These are phyloP conservation scores for Sclerotinia minor DNA, from an alignment of 2,329 filamentous ascomycete species.

Conservation along the genomic window DNA sequence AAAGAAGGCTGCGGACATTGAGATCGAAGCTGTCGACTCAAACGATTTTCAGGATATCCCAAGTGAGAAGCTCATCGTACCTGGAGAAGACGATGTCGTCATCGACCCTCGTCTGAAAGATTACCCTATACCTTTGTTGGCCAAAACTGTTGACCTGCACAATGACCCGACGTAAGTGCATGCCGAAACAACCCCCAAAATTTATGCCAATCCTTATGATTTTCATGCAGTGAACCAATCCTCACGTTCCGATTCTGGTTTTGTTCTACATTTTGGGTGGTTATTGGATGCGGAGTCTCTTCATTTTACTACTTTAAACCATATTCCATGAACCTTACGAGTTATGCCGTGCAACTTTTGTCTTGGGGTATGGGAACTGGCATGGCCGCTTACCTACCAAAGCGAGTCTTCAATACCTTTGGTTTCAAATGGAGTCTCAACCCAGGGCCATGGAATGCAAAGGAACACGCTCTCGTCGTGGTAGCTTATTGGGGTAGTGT, in stretches of 20 bases:
- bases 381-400: slow-evolving; percentile 39
- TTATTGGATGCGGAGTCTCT: slow-evolving; percentile 39
- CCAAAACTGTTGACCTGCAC: slow-evolving; percentile 42
- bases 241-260: slow-evolving; percentile 43
- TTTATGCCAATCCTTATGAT: not conserved
- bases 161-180: slow-evolving; percentile 39
- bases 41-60: slow-evolving; percentile 11
- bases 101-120: slow-evolving; percentile 41
- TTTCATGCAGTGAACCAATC: slow-evolving; percentile 37
- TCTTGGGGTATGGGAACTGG: slow-evolving; percentile 41
- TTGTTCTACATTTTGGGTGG: slow-evolving; percentile 41
- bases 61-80: slow-evolving; percentile 32
- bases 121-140: slow-evolving; percentile 42
- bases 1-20: slow-evolving; percentile 10
- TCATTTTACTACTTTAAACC: slow-evolving; percentile 43
- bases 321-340: slow-evolving; percentile 37
- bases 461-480: slow-evolving; percentile 66
- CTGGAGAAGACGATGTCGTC: slow-evolving; percentile 38
- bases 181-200: not conserved
- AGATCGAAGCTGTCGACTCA: slow-evolving; percentile 11
- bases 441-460: slow-evolving; percentile 67
- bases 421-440: slow-evolving; percentile 50
- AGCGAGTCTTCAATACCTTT: slow-evolving; percentile 34
- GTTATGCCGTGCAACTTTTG: slow-evolving; percentile 41
- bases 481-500: slow-evolving; percentile 44